These are phyloP conservation scores for Marchantia polymorpha DNA, from an alignment of 225 moss, liverwort and hornwort species.

Conservation along the genomic window DNA sequence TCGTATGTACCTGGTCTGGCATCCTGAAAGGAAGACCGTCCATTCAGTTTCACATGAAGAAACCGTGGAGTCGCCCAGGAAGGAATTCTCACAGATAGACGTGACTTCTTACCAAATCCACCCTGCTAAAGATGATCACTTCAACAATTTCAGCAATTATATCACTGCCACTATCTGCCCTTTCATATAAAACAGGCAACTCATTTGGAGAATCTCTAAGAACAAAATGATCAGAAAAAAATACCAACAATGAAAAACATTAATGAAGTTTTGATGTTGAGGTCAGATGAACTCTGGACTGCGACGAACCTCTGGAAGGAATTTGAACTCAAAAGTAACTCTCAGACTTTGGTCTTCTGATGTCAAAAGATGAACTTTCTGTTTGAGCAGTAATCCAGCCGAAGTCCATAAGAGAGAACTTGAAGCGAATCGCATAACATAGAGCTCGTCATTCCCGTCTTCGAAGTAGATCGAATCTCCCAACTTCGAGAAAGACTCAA, in stretches of 20 bases:
- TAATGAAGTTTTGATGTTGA: no score
- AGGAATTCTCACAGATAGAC: constrained; percentile 39
- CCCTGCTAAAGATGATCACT: constrained; percentile 24
- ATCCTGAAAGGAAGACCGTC: constrained; percentile 33
- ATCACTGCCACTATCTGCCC: no score
- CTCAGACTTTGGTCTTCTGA: constrained; percentile 53
- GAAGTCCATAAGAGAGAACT: constrained; percentile 72
- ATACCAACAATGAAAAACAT: no score
- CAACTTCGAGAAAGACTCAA: constrained; percentile 93
- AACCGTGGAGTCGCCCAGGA: constrained; percentile 26
- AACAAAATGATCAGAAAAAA: neutral
- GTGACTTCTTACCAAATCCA: constrained; percentile 8
- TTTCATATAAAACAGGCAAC: no score
- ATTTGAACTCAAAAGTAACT: constrained; percentile 46
- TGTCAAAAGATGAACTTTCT: constrained; percentile 51
- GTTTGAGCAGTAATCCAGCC: constrained; percentile 59
- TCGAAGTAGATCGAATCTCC: constrained; percentile 97
- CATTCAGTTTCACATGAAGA: constrained; percentile 31
- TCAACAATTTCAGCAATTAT: no score
- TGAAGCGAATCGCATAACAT: constrained; percentile 62
- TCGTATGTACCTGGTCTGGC: constrained; percentile 51
- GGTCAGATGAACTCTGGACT: neutral
- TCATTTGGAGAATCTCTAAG: neutral
- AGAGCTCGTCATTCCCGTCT: constrained; percentile 44
- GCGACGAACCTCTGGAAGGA: constrained; percentile 29